These are phyloP conservation scores for Colletotrichum musae DNA, from an alignment of 2,329 filamentous ascomycete species.

Conservation along the genomic window DNA sequence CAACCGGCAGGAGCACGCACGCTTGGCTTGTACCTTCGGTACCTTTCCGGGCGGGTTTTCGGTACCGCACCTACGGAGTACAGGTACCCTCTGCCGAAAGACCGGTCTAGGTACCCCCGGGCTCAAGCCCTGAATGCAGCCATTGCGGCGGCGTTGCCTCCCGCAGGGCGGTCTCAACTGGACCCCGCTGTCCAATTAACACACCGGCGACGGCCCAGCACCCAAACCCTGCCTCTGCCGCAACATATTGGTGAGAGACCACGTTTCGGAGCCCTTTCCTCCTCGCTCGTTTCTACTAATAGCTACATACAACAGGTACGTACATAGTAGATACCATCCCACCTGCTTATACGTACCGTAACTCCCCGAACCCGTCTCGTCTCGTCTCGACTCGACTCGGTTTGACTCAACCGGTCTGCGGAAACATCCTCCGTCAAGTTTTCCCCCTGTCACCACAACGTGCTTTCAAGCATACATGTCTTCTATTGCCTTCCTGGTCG, in stretches of 20 bases:
- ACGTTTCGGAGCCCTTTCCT: conserved; percentile 24
- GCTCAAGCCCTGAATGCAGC: conserved; percentile 10
- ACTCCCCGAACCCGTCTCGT: background rate
- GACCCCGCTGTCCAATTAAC: background rate
- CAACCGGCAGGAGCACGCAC: conserved; percentile 6
- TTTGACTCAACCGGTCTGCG: background rate
- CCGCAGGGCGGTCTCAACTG: conserved; percentile 2
- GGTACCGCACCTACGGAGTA: too few relatives aligned
- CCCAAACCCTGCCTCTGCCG: conserved; percentile 11
- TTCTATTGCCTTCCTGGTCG: background rate
- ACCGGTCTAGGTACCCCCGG: conserved; percentile 32
- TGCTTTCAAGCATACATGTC: background rate
- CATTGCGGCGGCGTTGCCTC: background rate
- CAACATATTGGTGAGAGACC: background rate
- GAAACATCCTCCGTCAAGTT: conserved; percentile 14
- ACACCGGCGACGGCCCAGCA: conserved; percentile 12
- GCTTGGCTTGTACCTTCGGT: conserved; percentile 6
- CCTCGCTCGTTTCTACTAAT: conserved; percentile 4
- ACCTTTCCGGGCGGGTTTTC: too few relatives aligned
- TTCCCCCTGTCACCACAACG: background rate
- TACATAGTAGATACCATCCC: background rate
- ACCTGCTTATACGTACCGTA: background rate
- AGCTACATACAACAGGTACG: background rate
- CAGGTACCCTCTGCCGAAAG: conserved; percentile 1
- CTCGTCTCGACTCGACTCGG: background rate